These are phyloP conservation scores for Striga hermonthica DNA, from an alignment of 305 asterid genomes.

Conservation along the genomic window DNA sequence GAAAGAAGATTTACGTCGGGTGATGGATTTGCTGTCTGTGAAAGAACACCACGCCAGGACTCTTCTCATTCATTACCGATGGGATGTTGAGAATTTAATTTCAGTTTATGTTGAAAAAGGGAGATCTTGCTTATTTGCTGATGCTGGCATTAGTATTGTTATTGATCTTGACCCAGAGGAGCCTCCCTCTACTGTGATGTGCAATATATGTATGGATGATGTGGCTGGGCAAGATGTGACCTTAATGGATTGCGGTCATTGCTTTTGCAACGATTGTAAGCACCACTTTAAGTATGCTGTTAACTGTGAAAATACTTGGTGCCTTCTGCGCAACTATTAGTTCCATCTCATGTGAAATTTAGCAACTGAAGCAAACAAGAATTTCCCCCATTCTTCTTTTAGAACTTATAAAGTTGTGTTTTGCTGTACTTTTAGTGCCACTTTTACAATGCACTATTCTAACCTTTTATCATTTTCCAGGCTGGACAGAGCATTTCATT, in stretches of 20 bases:
- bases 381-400: not conserved
- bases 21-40: conserved; percentile 77
- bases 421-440: not conserved
- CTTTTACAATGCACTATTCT: not conserved
- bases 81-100: conserved; percentile 74
- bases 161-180: conserved; percentile 44
- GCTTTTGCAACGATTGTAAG: conserved; percentile 86
- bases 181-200: conserved; percentile 42
- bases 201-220: conserved; percentile 75
- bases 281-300: conserved; percentile 28
- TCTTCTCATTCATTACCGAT: conserved; percentile 71
- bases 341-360: too few relatives aligned
- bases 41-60: conserved; percentile 89
- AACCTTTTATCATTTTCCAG: conserved; percentile 36
- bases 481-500: conserved; percentile 95
- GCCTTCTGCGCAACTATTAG: not conserved
- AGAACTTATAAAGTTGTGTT: too few relatives aligned
- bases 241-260: conserved; percentile 78
- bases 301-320: conserved; percentile 2
- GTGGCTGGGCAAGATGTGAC: conserved; percentile 58
- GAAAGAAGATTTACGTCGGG: conserved; percentile 75
- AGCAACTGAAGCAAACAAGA: not conserved
- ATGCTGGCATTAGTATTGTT: conserved; percentile 64
- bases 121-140: conserved; percentile 54
- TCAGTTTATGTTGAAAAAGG: conserved; percentile 78